These are phyloP conservation scores for Crotalaria pallida DNA, from an alignment of 306 rosid genomes.

Conservation along the genomic window DNA sequence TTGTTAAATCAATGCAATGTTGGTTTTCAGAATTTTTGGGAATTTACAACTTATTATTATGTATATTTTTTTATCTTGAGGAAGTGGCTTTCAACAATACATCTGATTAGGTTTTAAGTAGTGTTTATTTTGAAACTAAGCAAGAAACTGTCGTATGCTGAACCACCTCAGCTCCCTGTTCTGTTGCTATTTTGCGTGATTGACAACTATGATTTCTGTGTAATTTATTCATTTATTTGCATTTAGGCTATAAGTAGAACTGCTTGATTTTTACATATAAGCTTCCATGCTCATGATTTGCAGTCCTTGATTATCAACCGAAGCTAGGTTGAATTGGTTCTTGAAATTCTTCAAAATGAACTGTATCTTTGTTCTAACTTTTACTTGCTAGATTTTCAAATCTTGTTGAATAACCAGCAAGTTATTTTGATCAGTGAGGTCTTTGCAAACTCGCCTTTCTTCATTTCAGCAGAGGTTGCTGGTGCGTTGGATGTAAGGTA, in stretches of 20 bases:
- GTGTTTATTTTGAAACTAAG: no score
- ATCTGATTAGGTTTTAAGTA: background rate
- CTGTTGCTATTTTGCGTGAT: no score
- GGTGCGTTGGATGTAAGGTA: constrained; percentile 66
- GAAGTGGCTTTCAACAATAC: background rate
- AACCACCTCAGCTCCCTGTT: no score
- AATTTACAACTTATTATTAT: background rate
- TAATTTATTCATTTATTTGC: no score
- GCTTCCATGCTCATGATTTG: no score
- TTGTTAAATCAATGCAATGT: background rate
- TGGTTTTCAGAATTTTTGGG: background rate
- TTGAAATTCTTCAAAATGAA: background rate
- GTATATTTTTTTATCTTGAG: no score
- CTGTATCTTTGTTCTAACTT: background rate
- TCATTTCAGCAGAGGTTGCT: constrained; percentile 86
- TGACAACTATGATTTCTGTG: no score
- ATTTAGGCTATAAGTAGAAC: no score
- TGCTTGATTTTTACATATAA: no score
- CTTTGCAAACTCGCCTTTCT: constrained; percentile 88
- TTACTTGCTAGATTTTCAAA: constrained; percentile 7
- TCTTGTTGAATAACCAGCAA: constrained; percentile 23
- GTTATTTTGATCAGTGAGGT: constrained; percentile 61
- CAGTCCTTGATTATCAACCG: no score
- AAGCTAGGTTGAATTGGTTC: no score
- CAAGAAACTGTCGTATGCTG: no score